Evolutionary conservation across 2,329 filamentous ascomycete species (phyloP), one percentile per base, ranked within the genome.

Genomic region (Orbilia ellipsospora): DNA sequence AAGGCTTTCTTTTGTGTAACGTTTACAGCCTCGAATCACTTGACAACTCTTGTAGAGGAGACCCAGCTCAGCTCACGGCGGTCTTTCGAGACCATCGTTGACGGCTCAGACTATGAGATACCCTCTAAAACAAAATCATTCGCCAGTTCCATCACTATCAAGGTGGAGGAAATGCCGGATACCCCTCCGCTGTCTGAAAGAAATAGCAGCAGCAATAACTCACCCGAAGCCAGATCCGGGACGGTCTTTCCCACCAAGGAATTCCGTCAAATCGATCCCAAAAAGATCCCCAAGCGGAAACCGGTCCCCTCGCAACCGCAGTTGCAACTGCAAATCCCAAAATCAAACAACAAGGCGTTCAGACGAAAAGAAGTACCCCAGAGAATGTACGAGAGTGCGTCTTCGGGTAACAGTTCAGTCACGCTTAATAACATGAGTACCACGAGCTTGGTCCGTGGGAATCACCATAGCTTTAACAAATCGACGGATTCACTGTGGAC

Each of bases 281-380:
- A 68, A 51, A 74, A 74, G 55, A 74, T 74, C 20, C 70, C 70
- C 10, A 74, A 74, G 20, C 63, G 70, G 26, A 74, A 74, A 20
- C 70, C 70, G 1, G 70, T 74, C 15, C 70, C 70, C 8, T 56
- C 57, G 10, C 70, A 67, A 20, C 51, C 63, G 36, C 63, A 68
- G 8, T 51, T 57, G 10, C 70, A 67, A 26, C 51, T 68, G 20
- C 63, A 68, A 12, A 73, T 62, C 28, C 61, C 69, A n/a, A 31
- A 51, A 40, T 52, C 44, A 20, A 72, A 67, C 36, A 62, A 62
- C 40, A 74, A 74, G 28, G 70, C 70, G 6, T 74, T 74, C 23
- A 74, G 44, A 16, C 57, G 70, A 10, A 74, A 74, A 50, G 70
- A 74, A 50, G 70, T 74, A 1, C 70, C 70, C 0, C 67, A 59